phyloP scores from a whole-genome alignment of 1,284 basidiomycete genomes.

The Amylostereum chailletii region DNA sequence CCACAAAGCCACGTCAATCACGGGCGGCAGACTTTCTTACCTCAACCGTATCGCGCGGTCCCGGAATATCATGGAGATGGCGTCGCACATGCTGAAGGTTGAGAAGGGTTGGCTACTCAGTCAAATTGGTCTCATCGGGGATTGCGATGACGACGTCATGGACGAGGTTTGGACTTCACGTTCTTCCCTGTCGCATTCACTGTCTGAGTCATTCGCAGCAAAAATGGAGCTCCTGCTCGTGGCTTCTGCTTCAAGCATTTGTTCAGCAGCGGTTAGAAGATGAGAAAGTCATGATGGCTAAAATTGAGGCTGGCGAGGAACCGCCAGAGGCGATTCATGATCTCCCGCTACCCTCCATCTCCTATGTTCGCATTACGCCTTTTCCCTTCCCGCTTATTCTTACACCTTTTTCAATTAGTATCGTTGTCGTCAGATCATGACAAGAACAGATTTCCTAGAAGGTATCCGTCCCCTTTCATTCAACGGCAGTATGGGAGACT shows the following conservation, averaged over 20 bases:
- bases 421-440: constrained; percentile 72
- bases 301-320: constrained; percentile 28
- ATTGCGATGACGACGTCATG: constrained; percentile 85
- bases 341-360: constrained; percentile 49
- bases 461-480: constrained; percentile 26
- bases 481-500: not conserved
- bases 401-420: constrained; percentile 27
- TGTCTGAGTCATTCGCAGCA: constrained; percentile 26
- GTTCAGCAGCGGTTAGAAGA: constrained; percentile 38
- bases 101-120: constrained; percentile 76
- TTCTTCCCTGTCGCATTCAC: not conserved
- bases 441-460: constrained; percentile 73
- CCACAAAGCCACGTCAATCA: constrained; percentile 44
- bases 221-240: constrained; percentile 79
- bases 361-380: constrained; percentile 38
- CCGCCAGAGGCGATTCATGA: constrained; percentile 27
- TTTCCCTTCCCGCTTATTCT: constrained; percentile 7
- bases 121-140: constrained; percentile 61
- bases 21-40: constrained; percentile 75
- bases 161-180: constrained; percentile 49
- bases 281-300: constrained; percentile 37
- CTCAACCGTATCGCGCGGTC: constrained; percentile 56
- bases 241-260: constrained; percentile 66
- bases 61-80: constrained; percentile 53
- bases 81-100: constrained; percentile 50